phyloP scores from a whole-genome alignment of 2,329 filamentous ascomycete species.

The Fusarium heterosporum region DNA sequence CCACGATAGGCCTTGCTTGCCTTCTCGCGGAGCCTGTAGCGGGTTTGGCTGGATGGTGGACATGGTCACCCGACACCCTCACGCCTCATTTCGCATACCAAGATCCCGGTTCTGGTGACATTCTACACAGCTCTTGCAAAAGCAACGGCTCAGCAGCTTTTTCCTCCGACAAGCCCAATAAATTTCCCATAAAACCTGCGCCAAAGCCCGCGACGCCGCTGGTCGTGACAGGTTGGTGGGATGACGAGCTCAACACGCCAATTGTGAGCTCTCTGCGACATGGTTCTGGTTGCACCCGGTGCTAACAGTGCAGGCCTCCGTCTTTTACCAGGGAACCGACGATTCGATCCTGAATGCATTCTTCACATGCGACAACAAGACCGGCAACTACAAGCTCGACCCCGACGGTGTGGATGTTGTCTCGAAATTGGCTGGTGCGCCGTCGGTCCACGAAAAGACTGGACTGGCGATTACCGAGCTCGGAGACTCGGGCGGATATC shows the following conservation, averaged over 20 bases:
- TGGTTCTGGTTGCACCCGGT: fast-evolving
- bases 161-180: conserved; percentile 27
- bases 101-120: conserved; percentile 35
- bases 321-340: conserved; percentile 34
- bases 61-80: conserved; percentile 23
- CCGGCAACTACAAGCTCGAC: conserved; percentile 24
- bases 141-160: conserved; percentile 36
- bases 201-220: conserved; percentile 26
- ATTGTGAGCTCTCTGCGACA: conserved; percentile 9
- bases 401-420: conserved; percentile 20
- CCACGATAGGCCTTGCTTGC: conserved; percentile 8
- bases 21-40: conserved; percentile 16
- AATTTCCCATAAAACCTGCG: conserved; percentile 23
- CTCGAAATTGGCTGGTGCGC: conserved; percentile 11
- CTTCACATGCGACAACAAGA: conserved; percentile 27
- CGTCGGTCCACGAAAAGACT: conserved; percentile 35
- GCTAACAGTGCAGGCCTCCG: conserved; percentile 19
- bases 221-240: conserved; percentile 29
- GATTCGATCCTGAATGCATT: conserved; percentile 26
- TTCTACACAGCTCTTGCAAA: conserved; percentile 36
- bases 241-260: conserved; percentile 27
- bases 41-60: conserved; percentile 39
- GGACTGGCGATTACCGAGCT: conserved; percentile 33
- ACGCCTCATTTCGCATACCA: conserved; percentile 41
- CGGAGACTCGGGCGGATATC: conserved; percentile 32